Percentiles rank a stretch among this genome's conserved stretches.
Evolutionary conservation across 2,329 filamentous ascomycete genomes (phyloP).

Genomic region (Hypomyces rosellus): DNA sequence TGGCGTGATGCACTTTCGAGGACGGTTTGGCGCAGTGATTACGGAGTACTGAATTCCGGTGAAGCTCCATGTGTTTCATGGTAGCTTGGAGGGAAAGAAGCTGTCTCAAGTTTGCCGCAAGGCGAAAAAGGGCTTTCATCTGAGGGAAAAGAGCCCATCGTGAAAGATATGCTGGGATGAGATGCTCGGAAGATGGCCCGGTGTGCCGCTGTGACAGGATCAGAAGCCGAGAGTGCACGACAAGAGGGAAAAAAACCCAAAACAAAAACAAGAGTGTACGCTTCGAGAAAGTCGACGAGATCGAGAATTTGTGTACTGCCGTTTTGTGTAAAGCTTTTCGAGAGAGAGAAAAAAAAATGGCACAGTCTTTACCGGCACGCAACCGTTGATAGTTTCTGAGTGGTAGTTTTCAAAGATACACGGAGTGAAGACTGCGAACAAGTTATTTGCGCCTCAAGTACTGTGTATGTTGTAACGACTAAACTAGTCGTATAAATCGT

Average conservation of each 20-base stretch:
- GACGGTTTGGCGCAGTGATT: conserved; percentile 12
- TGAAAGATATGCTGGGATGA: too few relatives aligned
- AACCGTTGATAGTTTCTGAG: background rate
- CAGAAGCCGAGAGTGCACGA: background rate
- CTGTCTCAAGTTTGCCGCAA: conserved; percentile 12
- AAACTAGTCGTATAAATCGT: too few relatives aligned
- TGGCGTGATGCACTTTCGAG: conserved; percentile 13
- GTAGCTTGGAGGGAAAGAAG: conserved; percentile 12
- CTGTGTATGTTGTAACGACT: too few relatives aligned
- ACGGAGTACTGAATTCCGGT: conserved; percentile 13
- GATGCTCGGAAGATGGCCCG: too few relatives aligned
- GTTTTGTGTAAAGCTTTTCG: conserved; percentile 5
- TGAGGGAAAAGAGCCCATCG: background rate
- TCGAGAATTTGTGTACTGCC: conserved; percentile 10
- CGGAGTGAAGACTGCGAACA: too few relatives aligned
- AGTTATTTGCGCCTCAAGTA: background rate
- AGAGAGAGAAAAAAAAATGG: conserved; percentile 7
- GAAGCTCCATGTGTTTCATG: conserved; percentile 9
- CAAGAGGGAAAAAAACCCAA: background rate
- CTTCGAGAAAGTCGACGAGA: conserved; percentile 4
- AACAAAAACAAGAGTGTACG: background rate
- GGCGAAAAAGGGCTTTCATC: conserved; percentile 8
- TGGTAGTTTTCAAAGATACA: background rate
- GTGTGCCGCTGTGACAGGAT: too few relatives aligned
- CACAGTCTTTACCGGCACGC: conserved; percentile 12